Percentiles rank a stretch among this genome's conserved stretches.
These are phyloP conservation scores for Penicillium chermesinum DNA, from an alignment of 495 filamentous ascomycete species.

Conservation along the genomic window DNA sequence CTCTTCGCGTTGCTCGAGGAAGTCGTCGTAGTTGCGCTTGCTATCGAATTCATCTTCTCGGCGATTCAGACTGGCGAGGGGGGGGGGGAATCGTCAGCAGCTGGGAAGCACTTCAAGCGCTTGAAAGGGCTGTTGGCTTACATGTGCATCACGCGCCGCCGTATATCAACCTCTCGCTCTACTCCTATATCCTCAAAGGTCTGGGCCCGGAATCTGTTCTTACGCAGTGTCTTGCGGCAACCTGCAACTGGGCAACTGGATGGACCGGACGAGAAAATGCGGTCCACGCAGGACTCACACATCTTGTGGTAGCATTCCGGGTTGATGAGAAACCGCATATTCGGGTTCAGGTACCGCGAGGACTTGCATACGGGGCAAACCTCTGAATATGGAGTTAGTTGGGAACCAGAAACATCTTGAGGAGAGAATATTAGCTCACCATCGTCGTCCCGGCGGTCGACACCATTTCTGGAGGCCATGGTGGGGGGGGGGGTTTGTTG, in stretches of 20 bases:
- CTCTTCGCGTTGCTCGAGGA: conserved; percentile 88
- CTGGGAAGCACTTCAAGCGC: neutral
- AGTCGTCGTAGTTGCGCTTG: conserved; percentile 81
- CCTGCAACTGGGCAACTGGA: conserved; percentile 85
- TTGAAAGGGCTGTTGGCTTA: conserved; percentile 19
- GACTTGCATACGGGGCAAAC: conserved; percentile 97
- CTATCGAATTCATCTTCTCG: conserved; percentile 85
- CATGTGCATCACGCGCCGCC: conserved; percentile 71
- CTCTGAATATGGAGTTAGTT: conserved; percentile 46
- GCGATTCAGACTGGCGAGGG: conserved; percentile 67
- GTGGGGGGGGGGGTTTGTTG: conserved; percentile 4
- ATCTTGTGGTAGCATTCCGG: conserved; percentile 99
- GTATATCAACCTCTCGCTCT: conserved; percentile 92
- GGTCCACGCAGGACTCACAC: conserved; percentile 91
- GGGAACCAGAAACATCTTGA: neutral
- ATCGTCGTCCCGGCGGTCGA: conserved; percentile 46
- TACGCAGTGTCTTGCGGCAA: conserved; percentile 79
- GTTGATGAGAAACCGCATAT: conserved; percentile 92
- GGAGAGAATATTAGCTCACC: conserved; percentile 28
- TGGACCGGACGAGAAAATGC: conserved; percentile 86
- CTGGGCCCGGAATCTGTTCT: conserved; percentile 74
- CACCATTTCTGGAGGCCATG: conserved; percentile 35
- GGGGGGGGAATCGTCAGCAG: no score
- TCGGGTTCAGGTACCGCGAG: conserved; percentile 85
- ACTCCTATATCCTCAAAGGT: conserved; percentile 88